Evolutionary conservation across 2,329 filamentous ascomycete species (phyloP), one percentile per base, ranked within the genome.

Genomic region (Cordyceps cicadae): DNA sequence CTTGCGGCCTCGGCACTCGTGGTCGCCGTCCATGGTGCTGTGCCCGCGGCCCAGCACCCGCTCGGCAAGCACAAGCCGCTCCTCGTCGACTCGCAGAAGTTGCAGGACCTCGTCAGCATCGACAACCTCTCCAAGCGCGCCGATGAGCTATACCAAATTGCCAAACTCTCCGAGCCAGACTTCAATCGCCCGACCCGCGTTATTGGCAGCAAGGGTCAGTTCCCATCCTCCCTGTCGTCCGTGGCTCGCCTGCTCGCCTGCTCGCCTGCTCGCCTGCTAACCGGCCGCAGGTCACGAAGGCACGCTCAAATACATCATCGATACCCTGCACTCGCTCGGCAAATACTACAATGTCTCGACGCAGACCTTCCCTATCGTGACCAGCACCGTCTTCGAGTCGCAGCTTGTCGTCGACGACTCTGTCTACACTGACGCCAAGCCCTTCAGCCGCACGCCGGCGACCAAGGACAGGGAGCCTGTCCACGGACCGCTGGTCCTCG

Each of bases 131-230:
- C 86, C 48, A 71, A 76, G 5, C 82, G 86, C 21, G 83, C 87
- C 5, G 76, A 86, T 66, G 71, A 82, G 46, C 79, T 90, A 9
- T 89, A 81, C 66, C 74, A 81, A 56, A 81, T 89, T 60, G 86
- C 87, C 0, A 76, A 86, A 70, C 75, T 79, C 57, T 79, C 80
- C 12, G 74, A 81, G 63, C 75, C 79, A 1, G 84, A 88, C 64
- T 88, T 85, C 68, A 81, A 82, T 63, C 87, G 87, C 66, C 87
- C 87, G 1, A 90, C 87, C 1, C 80, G 87, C 58, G 87, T 89
- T 24, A 89, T 90, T 64, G 87, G 87, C 34, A 87, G 85, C 64
- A 68, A 80, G 69, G 85, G 84, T 85, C 72, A 57, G 71, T 15
- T 57, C 66, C 60, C 43, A 21, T 17, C 65, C 62, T 11, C 15